Evolutionary conservation across 2,329 filamentous ascomycete species (phyloP), one percentile per base, ranked within the genome.

Genomic region (Plectosphaerella sp.): DNA sequence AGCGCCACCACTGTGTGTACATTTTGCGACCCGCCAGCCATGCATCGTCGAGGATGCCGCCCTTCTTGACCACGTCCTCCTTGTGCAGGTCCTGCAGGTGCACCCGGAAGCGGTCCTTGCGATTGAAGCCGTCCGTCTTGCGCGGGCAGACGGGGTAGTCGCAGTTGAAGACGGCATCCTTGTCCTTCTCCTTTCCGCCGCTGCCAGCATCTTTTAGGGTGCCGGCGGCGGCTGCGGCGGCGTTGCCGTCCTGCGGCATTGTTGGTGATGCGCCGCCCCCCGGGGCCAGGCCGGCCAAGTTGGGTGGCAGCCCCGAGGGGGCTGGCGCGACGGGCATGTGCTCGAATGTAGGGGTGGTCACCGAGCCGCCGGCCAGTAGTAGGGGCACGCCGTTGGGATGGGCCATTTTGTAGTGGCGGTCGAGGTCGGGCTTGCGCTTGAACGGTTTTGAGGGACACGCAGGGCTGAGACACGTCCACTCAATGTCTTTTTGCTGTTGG

Each of bases 101-200:
- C 51, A 81, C 77, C 36, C 80, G 73, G 60, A 74, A 79, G 62
- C 83, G 80, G 57, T 84, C 80, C 35, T 75, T 73, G 35, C 80
- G 73, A 57, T 71, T 69, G 59, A 83, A 83, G 2, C 78, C 73
- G 2, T 72, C 65, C 6, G 61, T 61, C 39, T 65, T 66, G 8
- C 80, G 74, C 20, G 62, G 54, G 61, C 80, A 83, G 39, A 62
- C 67, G 20, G 66, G 63, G 58, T 81, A 82, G 68, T 83, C 79
- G 63, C 80, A 84, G 18, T 41, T 25, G 41, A 62, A 65, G 57
- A 69, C 78, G 9, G 67, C 63, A 11, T 71, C 67, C 57, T 76
- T 77, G 42, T 72, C 59, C 15, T 66, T 66, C 10, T 51, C 49
- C 42, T 51, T 51, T 5, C 37, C 42, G 41, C 46, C 49, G 2